phyloP scores from a whole-genome alignment of 306 rosid species.

The Cicer arietinum region DNA sequence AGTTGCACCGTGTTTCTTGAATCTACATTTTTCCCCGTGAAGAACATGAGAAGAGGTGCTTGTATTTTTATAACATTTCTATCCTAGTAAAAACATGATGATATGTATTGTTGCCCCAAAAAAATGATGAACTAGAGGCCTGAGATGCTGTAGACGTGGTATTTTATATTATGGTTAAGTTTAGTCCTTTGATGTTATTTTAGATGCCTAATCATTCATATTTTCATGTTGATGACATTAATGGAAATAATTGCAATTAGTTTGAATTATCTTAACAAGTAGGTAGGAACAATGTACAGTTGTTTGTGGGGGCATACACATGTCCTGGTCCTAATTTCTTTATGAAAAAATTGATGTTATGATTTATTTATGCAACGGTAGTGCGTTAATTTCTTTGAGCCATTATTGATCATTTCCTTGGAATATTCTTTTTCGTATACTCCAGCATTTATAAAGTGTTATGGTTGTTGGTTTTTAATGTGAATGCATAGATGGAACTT shows the following conservation, averaged over 20 bases:
- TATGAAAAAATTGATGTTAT: neutral
- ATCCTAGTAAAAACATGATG: no score
- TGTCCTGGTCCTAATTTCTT: slow-evolving; percentile 41
- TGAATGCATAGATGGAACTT: neutral
- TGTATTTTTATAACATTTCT: neutral
- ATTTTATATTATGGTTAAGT: slow-evolving; percentile 3
- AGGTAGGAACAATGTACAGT: slow-evolving; percentile 42
- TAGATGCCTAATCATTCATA: slow-evolving; percentile 33
- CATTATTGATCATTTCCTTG: neutral
- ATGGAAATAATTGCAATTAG: slow-evolving; percentile 47
- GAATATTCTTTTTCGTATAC: neutral
- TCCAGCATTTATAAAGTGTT: slow-evolving; percentile 7
- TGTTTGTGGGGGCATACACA: slow-evolving; percentile 51
- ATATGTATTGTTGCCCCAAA: neutral
- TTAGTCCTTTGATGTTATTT: slow-evolving; percentile 16
- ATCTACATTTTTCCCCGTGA: slow-evolving; percentile 5
- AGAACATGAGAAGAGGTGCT: slow-evolving; percentile 11
- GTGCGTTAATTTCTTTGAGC: slow-evolving; percentile 11
- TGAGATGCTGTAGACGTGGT: slow-evolving; percentile 11
- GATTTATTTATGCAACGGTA: slow-evolving; percentile 18
- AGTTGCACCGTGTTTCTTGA: neutral
- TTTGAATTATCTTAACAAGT: slow-evolving; percentile 43
- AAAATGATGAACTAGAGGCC: neutral
- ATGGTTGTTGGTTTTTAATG: slow-evolving; percentile 6
- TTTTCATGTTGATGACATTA: slow-evolving; percentile 29